Conservation (phyloP, 495 filamentous ascomycete genomes). For the Lophium mytilinum region DNA sequence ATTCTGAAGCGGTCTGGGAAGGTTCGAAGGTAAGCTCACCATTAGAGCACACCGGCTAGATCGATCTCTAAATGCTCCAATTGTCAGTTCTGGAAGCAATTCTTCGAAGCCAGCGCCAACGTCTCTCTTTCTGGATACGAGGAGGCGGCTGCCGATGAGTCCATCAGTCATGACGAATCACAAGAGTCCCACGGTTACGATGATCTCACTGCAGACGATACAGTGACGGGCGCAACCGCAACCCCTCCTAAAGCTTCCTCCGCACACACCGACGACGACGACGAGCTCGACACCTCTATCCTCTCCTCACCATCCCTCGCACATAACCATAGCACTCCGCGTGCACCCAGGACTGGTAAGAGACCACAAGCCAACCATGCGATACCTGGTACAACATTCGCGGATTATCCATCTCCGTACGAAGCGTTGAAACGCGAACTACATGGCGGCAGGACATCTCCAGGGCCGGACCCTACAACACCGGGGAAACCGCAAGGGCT, state of each 20-base stretch:
- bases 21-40: slow-evolving; percentile 65
- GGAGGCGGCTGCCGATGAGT: slow-evolving; percentile 54
- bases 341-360: slow-evolving; percentile 28
- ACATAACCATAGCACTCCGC: slow-evolving; percentile 32
- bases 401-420: slow-evolving; percentile 61
- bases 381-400: slow-evolving; percentile 41
- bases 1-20: slow-evolving; percentile 92
- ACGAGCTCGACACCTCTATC: slow-evolving; percentile 46
- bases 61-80: slow-evolving; percentile 5
- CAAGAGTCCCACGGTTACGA: slow-evolving; percentile 36
- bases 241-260: slow-evolving; percentile 25
- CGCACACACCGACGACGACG: slow-evolving; percentile 21
- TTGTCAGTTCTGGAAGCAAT: slow-evolving; percentile 88
- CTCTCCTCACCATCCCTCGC: slow-evolving; percentile 45
- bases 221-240: slow-evolving; percentile 22
- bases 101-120: slow-evolving; percentile 97
- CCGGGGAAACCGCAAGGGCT: slow-evolving; percentile 39
- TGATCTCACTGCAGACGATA: slow-evolving; percentile 27
- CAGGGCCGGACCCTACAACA: slow-evolving; percentile 22
- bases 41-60: background rate
- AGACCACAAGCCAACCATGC: slow-evolving; percentile 19
- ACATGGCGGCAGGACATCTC: slow-evolving; percentile 30
- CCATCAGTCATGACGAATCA: slow-evolving; percentile 42
- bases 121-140: slow-evolving; percentile 96
- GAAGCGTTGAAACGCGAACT: slow-evolving; percentile 54